These are phyloP conservation scores for Rutidosis leptorrhynchoides DNA, from an alignment of 129 eudicot species.

Conservation along the genomic window DNA sequence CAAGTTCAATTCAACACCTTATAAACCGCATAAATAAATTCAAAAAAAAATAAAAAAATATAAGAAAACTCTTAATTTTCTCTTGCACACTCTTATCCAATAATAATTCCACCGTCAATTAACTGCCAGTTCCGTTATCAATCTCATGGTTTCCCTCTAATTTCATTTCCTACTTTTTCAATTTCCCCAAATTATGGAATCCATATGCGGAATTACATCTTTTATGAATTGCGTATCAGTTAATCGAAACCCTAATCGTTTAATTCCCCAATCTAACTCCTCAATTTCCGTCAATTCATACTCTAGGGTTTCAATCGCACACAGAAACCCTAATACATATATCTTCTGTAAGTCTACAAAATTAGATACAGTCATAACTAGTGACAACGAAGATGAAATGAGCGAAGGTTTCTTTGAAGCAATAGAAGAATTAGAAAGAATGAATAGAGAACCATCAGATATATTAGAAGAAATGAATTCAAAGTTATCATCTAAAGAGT, in stretches of 20 bases:
- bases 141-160: constrained; percentile 22
- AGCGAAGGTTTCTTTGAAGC: constrained; percentile 87
- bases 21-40: no score
- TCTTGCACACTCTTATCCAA: not conserved
- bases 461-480: constrained; percentile 87
- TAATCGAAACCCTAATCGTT: constrained; percentile 7
- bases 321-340: constrained; percentile 29
- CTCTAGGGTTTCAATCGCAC: constrained; percentile 16
- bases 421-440: constrained; percentile 81
- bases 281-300: not conserved
- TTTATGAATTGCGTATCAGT: constrained; percentile 21
- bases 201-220: constrained; percentile 30
- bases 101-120: constrained; percentile 5
- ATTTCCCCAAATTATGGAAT: constrained; percentile 28
- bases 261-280: not conserved
- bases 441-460: constrained; percentile 87
- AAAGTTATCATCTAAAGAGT: constrained; percentile 58
- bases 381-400: constrained; percentile 85
- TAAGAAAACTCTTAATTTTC: no score
- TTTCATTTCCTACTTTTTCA: not conserved
- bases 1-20: no score
- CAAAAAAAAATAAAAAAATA: no score
- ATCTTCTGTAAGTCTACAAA: constrained; percentile 51
- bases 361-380: constrained; percentile 51
- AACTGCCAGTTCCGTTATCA: constrained; percentile 11